Evolutionary conservation across 164 flowering plant species (phyloP), one percentile per base, ranked within the genome.

Genomic region (Vitis rupestris): DNA sequence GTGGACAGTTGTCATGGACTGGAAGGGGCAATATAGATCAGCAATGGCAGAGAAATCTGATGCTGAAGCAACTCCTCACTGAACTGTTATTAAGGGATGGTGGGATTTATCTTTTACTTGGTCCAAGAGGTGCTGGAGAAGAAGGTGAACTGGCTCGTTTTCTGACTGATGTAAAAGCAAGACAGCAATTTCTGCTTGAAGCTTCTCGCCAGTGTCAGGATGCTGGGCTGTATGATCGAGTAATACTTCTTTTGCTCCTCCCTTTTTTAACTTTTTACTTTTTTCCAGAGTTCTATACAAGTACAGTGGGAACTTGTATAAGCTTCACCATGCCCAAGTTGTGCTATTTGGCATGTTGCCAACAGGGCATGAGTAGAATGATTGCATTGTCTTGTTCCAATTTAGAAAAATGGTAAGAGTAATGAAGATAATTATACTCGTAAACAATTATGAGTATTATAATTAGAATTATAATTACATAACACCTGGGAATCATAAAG

Each of bases 141-240:
- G 98, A 93, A 85, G 98, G 97, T 69, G 90, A 88, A 77, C 78
- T 95, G 64, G 80, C 80, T 64, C 79, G 97, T 57, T 93, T 93
- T 81, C 61, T 93, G 50, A 74, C 81, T 65, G 98, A 95, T 78
- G 63, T 65, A 62, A 83, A 78, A 44, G 52, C 78, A 27, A 87
- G 88, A 50, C 89, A 84, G 37, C 96, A 89, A 63, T 93, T 95
- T 85, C 80, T 95, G 76, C 84, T 87, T 75, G 97, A 95, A 84
- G 97, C 98, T 81, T 91, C 99, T 80, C 85, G 74, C 23, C 93
- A 89, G 61, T 95, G 98, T 79, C 89, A 86, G 80, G 97, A 93
- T 73, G 86, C 91, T 75, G 98, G 97, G 59, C 80, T 91, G 10
- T 90, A 89, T 86, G 99, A 95, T 29, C 91, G 91, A 66, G 98